Evolutionary conservation across 805 yeast genomes (phyloP).

Genomic region (Jamesozyma gamospora): DNA sequence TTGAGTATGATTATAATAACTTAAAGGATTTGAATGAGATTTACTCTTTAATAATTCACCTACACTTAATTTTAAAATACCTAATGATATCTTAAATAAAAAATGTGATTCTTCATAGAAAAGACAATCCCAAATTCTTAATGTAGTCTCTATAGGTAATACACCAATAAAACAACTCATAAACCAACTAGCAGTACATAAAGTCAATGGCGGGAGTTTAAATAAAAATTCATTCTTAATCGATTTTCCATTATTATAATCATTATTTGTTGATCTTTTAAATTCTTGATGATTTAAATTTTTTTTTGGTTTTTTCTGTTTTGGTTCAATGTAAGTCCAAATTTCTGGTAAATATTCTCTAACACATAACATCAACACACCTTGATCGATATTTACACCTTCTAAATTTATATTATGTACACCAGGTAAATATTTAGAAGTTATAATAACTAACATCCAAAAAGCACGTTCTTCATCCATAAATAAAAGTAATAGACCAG

Average conservation of each 20-base stretch:
- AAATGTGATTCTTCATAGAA: constrained; percentile 89
- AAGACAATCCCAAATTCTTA: constrained; percentile 89
- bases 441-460: constrained; percentile 91
- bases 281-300: background rate
- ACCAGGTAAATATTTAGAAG: constrained; percentile 79
- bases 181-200: constrained; percentile 96
- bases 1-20: constrained; percentile 3
- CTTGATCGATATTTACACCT: constrained; percentile 93
- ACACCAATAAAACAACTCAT: constrained; percentile 94
- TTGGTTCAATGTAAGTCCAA: constrained; percentile 47
- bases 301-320: constrained; percentile 1
- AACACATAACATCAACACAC: constrained; percentile 79
- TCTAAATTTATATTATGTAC: constrained; percentile 84
- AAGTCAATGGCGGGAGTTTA: constrained; percentile 79
- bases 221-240: constrained; percentile 42
- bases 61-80: constrained; percentile 68
- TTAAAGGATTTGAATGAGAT: background rate
- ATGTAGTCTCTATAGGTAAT: constrained; percentile 77
- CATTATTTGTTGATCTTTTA: background rate
- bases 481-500: constrained; percentile 74
- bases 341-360: constrained; percentile 74
- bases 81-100: constrained; percentile 70
- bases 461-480: constrained; percentile 85
- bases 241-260: background rate
- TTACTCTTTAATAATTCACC: constrained; percentile 40